Conservation (phyloP, 352 stramenopile genomes). For the Pythium phragmiticola region DNA sequence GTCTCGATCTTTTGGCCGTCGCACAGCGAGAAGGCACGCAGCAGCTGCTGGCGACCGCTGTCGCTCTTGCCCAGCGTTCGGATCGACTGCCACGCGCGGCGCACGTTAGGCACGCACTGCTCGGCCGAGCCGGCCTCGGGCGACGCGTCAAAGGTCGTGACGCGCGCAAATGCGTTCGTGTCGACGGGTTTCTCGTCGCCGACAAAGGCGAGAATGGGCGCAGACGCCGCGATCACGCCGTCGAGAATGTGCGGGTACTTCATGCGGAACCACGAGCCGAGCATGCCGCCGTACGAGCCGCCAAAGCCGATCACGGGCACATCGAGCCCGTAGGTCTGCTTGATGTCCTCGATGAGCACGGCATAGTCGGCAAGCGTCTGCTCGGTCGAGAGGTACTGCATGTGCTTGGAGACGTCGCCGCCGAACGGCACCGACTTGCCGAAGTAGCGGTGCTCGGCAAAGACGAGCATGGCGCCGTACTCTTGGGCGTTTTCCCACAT, state of each 20-base stretch:
- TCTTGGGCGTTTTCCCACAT: constrained; percentile 95
- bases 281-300: constrained; percentile 93
- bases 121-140: constrained; percentile 53
- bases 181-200: constrained; percentile 59
- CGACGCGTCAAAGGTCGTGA: constrained; percentile 66
- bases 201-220: constrained; percentile 81
- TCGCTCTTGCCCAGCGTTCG: constrained; percentile 43
- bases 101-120: constrained; percentile 81
- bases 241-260: constrained; percentile 91
- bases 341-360: constrained; percentile 54
- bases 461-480: constrained; percentile 93
- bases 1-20: constrained; percentile 41
- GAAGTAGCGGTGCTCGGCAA: constrained; percentile 97
- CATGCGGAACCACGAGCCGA: constrained; percentile 89
- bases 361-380: constrained; percentile 91
- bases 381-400: constrained; percentile 77
- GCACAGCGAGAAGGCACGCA: constrained; percentile 53
- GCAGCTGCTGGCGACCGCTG: constrained; percentile 43
- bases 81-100: constrained; percentile 57
- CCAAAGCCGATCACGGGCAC: constrained; percentile 91
- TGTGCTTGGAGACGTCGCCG: constrained; percentile 51
- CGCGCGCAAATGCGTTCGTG: constrained; percentile 58
- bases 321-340: constrained; percentile 44
- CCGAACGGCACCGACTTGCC: constrained; percentile 88
- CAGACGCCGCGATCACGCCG: constrained; percentile 90